These are phyloP conservation scores for Dovyalis caffra DNA, from an alignment of 345 rosid species.

Conservation along the genomic window DNA sequence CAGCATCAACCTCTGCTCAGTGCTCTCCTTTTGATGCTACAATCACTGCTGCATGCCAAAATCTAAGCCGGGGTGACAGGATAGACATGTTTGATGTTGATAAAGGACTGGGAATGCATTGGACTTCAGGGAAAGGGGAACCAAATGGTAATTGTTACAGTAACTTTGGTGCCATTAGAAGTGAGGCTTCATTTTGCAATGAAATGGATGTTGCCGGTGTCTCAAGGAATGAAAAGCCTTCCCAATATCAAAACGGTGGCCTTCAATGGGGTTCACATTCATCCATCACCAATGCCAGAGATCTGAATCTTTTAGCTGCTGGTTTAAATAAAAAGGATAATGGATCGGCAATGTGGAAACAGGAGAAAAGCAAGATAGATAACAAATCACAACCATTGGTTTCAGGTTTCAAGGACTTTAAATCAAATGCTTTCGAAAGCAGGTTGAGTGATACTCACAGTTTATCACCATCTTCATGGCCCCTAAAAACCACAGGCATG, in stretches of 20 bases:
- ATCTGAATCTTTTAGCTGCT: constrained; percentile 7
- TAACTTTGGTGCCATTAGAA: background rate
- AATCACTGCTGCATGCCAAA: constrained; percentile 3
- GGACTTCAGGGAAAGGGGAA: constrained; percentile 4
- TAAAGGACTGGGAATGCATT: background rate
- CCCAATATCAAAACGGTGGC: background rate
- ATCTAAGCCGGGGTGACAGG: background rate
- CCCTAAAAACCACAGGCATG: constrained; percentile 1
- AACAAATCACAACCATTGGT: background rate
- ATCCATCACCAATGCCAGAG: background rate
- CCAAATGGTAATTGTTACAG: constrained; percentile 1
- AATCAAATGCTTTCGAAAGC: constrained; percentile 6
- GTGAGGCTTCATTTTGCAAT: background rate
- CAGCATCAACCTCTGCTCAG: constrained; percentile 9
- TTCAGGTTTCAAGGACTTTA: background rate
- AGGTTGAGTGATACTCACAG: constrained; percentile 2
- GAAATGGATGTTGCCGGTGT: background rate
- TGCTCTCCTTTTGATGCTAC: background rate
- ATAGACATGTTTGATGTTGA: background rate
- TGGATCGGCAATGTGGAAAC: background rate
- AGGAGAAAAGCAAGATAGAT: constrained; percentile 5
- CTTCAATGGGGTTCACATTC: constrained; percentile 5
- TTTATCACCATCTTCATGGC: constrained; percentile 8
- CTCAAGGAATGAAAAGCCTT: constrained; percentile 8
- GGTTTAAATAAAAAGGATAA: constrained; percentile 9